Conservation (phyloP, 768 basidiomycete genomes). For the Myochromella boudieri region DNA sequence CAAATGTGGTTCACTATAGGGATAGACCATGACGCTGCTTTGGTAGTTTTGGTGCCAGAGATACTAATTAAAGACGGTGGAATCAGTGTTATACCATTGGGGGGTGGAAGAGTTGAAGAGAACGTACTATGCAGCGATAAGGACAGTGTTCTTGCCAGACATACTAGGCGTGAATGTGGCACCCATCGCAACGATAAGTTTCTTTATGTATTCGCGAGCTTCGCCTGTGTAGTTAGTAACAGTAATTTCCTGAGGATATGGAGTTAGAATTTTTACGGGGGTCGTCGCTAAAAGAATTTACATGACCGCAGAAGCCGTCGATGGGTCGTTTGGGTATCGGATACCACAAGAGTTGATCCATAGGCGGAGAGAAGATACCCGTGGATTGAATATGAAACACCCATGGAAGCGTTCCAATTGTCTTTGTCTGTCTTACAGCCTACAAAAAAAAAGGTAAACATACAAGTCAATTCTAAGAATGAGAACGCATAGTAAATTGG, state of each 20-base stretch:
- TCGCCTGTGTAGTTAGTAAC: slow-evolving; percentile 90
- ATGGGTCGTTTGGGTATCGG: slow-evolving; percentile 68
- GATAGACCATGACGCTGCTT: slow-evolving; percentile 79
- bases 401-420: slow-evolving; percentile 82
- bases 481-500: slow-evolving; percentile 5
- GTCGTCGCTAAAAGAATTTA: slow-evolving; percentile 30
- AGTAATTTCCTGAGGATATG: slow-evolving; percentile 60
- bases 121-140: slow-evolving; percentile 83
- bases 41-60: slow-evolving; percentile 61
- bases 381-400: slow-evolving; percentile 74
- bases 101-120: background rate
- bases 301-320: slow-evolving; percentile 58
- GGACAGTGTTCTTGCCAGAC: slow-evolving; percentile 71
- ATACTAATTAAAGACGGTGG: slow-evolving; percentile 25
- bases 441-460: slow-evolving; percentile 24
- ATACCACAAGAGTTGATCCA: slow-evolving; percentile 81
- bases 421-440: slow-evolving; percentile 59
- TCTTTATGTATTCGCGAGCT: slow-evolving; percentile 85
- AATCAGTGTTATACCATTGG: background rate
- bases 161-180: slow-evolving; percentile 82
- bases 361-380: slow-evolving; percentile 59
- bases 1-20: slow-evolving; percentile 88
- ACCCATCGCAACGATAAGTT: slow-evolving; percentile 74
- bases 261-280: slow-evolving; percentile 5
- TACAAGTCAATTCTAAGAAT: background rate